Evolutionary conservation across 441 rosid species (phyloP), one percentile per base, ranked within the genome.

Genomic region (Breynia disticha): DNA sequence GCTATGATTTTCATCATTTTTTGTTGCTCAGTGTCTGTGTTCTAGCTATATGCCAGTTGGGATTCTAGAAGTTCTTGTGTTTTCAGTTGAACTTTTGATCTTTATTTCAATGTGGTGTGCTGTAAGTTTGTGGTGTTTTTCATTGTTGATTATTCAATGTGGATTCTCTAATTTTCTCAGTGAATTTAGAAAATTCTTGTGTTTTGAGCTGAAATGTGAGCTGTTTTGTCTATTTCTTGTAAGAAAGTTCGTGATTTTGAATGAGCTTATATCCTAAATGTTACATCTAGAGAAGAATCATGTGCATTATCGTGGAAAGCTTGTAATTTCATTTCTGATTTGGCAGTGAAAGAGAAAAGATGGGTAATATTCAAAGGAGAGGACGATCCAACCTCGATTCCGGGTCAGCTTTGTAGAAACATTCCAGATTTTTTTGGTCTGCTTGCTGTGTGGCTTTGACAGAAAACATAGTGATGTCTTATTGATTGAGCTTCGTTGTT

Each of bases 261-360:
- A 24, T 24, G 32, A 24, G 4, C 7, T 24, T 24, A 24, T 24
- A n/a, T n/a, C n/a, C 32, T 7, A 24, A 24, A 24, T 7, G 7
- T 24, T 24, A 24, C 7, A 2, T 24, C 32, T 7, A 2, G 32
- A 7, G 32, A 2, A 24, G 32, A 24, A 24, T 24, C 7, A 3
- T 24, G 32, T 24, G 32, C 32, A 24, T 24, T 38, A 11, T 55
- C 59, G 43, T 1, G 43, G 12, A 10, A 39, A 50, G 44, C 56
- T 61, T 13, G 44, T 17, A 48, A 37, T 24, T 48, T 58, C 17
- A 32, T 64, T 71, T 64, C 57, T 59, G 52, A 54, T 61, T 59
- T 73, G 59, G 22, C 74, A 91, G 98, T 75, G 67, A 91, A 88
- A 76, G 98, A 86, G 86, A 91, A 86, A 75, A 80, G 95, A 80